Evolutionary conservation across 169 alveolate species (phyloP).

Genomic region (Cryptosporidium viatorum): DNA sequence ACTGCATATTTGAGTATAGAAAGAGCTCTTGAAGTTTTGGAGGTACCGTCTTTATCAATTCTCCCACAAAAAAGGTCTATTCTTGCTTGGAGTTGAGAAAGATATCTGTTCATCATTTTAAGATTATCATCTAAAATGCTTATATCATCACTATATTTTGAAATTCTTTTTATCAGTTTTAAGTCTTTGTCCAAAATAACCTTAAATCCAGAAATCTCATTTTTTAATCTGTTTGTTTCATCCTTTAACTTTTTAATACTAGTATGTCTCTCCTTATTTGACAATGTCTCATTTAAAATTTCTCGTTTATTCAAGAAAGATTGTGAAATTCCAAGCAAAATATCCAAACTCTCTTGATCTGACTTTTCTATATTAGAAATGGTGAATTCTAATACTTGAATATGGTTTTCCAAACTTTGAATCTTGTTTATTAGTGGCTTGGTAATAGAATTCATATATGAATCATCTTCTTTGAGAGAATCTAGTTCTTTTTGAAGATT

Average conservation of each 20-base stretch:
- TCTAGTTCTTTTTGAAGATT: conserved; percentile 21
- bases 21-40: conserved; percentile 41
- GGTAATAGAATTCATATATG: background rate
- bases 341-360: background rate
- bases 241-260: background rate
- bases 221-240: conserved; percentile 2
- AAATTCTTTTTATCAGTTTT: background rate
- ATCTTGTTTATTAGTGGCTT: background rate
- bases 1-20: conserved; percentile 26
- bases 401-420: background rate
- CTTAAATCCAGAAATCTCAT: background rate
- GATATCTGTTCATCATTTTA: background rate
- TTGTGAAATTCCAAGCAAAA: background rate
- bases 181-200: background rate
- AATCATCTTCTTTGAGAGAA: background rate
- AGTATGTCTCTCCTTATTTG: background rate
- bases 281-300: background rate
- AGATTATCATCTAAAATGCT: conserved; percentile 23
- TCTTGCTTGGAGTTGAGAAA: background rate
- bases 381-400: background rate
- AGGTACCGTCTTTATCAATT: conserved; percentile 9
- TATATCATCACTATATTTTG: conserved; percentile 11
- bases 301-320: conserved; percentile 1
- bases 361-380: background rate
- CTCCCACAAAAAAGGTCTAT: conserved; percentile 53